These are phyloP conservation scores for Moniliophthora roreri DNA, from an alignment of 1,284 basidiomycete genomes.

Conservation along the genomic window DNA sequence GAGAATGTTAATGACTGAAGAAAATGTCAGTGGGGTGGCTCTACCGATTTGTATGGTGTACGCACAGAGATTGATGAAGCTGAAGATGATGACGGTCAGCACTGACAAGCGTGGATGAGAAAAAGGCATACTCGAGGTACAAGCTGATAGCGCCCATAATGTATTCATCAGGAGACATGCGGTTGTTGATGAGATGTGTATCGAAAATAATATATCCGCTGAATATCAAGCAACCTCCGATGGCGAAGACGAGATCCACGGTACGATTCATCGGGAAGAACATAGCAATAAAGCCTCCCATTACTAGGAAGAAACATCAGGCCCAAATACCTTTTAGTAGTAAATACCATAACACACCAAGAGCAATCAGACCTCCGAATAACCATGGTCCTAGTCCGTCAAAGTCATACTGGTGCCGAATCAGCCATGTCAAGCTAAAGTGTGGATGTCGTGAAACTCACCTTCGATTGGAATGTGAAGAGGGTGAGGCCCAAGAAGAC, in stretches of 20 bases:
- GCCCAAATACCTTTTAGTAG: constrained; percentile 3
- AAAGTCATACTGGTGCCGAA: constrained; percentile 74
- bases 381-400: constrained; percentile 83
- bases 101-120: constrained; percentile 9
- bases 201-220: constrained; percentile 85
- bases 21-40: constrained; percentile 13
- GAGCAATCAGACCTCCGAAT: constrained; percentile 72
- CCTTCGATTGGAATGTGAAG: constrained; percentile 85
- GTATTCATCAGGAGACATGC: constrained; percentile 84
- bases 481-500: constrained; percentile 86
- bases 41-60: constrained; percentile 13
- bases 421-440: constrained; percentile 3
- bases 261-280: constrained; percentile 80
- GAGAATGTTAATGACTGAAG: constrained; percentile 71
- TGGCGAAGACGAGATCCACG: constrained; percentile 77
- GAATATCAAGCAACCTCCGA: constrained; percentile 79
- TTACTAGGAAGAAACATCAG: constrained; percentile 40
- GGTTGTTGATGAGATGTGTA: constrained; percentile 81
- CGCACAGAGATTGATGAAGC: constrained; percentile 77
- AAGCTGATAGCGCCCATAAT: constrained; percentile 85
- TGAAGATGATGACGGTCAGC: constrained; percentile 22
- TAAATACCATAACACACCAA: constrained; percentile 43
- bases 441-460: constrained; percentile 23
- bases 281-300: constrained; percentile 75
- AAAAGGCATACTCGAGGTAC: constrained; percentile 74